Evolutionary conservation across 305 asterid genomes (phyloP).

Genomic region (Stenogyne calaminthoides): DNA sequence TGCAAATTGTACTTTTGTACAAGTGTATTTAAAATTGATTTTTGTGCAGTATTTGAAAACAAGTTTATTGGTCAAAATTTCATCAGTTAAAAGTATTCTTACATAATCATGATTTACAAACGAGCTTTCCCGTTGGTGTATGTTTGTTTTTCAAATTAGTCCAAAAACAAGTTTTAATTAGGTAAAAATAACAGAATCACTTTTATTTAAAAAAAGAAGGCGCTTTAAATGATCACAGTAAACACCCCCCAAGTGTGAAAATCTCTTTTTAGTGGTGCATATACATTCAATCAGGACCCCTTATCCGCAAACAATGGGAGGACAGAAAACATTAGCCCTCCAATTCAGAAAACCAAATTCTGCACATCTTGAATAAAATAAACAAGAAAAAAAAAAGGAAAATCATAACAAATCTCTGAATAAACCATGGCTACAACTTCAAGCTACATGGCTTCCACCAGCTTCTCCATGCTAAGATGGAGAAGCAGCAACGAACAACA

Average conservation of each 20-base stretch:
- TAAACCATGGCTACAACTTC: slow-evolving; percentile 69
- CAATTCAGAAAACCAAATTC: slow-evolving; percentile 18
- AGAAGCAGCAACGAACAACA: slow-evolving; percentile 34
- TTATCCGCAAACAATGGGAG: slow-evolving; percentile 38
- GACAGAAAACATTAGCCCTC: slow-evolving; percentile 30
- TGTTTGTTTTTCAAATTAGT: neutral
- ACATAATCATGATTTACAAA: too few species aligned
- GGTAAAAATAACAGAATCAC: neutral
- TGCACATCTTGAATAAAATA: neutral
- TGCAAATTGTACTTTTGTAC: too few species aligned
- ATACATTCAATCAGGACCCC: neutral
- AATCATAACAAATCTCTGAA: neutral
- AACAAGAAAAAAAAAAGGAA: neutral
- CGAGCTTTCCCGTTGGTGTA: too few species aligned
- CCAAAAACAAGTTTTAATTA: neutral
- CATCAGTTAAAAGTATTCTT: too few species aligned
- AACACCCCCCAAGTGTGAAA: neutral
- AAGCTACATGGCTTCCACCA: slow-evolving; percentile 48
- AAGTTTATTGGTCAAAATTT: neutral
- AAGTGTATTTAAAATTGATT: neutral
- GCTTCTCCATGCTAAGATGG: slow-evolving; percentile 60
- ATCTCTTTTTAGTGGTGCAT: neutral
- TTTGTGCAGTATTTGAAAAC: neutral
- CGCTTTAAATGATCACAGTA: neutral
- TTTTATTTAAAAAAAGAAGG: neutral